A percentile compares a stretch with the other conserved stretches of the same genome.
phyloP scores from a whole-genome alignment of 2,329 filamentous ascomycete species.

The Bipolaris sorokiniana region DNA sequence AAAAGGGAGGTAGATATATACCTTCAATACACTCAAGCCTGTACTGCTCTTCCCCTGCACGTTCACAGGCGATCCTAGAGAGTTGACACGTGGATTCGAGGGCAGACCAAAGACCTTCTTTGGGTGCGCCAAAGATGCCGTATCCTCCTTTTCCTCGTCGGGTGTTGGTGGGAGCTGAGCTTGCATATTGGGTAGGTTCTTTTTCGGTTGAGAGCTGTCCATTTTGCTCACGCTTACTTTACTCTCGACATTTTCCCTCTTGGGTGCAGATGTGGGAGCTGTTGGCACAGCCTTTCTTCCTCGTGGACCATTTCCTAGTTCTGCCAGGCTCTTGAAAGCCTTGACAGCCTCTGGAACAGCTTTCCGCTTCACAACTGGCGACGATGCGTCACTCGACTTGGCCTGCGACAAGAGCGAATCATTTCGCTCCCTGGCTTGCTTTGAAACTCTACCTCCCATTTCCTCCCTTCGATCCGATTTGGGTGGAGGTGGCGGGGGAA shows the following conservation, averaged over 20 bases:
- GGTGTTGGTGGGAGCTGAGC: slow-evolving; percentile 42
- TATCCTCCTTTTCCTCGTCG: slow-evolving; percentile 25
- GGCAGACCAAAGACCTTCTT: slow-evolving; percentile 39
- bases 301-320: slow-evolving; percentile 38
- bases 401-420: slow-evolving; percentile 39
- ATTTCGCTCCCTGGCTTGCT: slow-evolving; percentile 28
- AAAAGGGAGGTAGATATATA: slow-evolving; percentile 37
- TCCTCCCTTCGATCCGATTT: slow-evolving; percentile 36
- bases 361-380: slow-evolving; percentile 36
- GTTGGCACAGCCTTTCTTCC: slow-evolving; percentile 35
- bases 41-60: slow-evolving; percentile 47
- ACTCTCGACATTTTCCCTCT: slow-evolving; percentile 12
- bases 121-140: slow-evolving; percentile 23
- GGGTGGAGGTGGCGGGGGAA: slow-evolving; percentile 45
- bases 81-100: slow-evolving; percentile 38
- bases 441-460: slow-evolving; percentile 35
- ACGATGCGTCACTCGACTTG: slow-evolving; percentile 10
- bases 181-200: slow-evolving; percentile 10
- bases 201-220: slow-evolving; percentile 5
- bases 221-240: not conserved
- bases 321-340: slow-evolving; percentile 39
- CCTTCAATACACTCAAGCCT: slow-evolving; percentile 47
- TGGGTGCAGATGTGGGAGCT: slow-evolving; percentile 29
- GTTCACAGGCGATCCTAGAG: slow-evolving; percentile 34
- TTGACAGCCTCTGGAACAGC: slow-evolving; percentile 27